Evolutionary conservation across 2,329 filamentous ascomycete species (phyloP).

Genomic region (Didymella pomorum): DNA sequence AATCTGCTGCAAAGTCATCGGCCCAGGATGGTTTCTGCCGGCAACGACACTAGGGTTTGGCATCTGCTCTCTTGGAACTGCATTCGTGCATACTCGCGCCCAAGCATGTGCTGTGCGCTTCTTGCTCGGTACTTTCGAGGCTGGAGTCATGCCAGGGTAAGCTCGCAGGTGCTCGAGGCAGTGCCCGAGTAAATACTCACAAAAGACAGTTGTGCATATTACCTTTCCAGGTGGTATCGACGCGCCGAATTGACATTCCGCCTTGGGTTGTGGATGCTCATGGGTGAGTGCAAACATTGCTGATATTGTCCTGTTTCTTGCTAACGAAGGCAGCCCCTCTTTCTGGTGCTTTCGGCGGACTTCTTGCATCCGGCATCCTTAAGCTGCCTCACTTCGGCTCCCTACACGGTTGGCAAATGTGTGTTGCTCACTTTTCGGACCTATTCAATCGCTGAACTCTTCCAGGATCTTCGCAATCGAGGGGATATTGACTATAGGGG

Average conservation of each 20-base stretch:
- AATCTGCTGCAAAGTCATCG: neutral
- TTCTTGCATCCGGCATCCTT: neutral
- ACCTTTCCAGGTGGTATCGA: neutral
- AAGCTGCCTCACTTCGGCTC: neutral
- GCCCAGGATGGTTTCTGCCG: neutral
- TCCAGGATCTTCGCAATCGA: neutral
- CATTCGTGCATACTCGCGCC: neutral
- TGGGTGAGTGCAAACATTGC: neutral
- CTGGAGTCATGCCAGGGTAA: neutral
- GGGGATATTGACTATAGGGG: neutral
- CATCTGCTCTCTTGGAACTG: neutral
- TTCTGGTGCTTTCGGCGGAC: neutral
- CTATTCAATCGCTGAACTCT: neutral
- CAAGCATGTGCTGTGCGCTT: neutral
- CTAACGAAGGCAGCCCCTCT: neutral
- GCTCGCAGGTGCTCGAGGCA: too few relatives aligned
- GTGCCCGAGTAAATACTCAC: too few relatives aligned
- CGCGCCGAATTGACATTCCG: neutral
- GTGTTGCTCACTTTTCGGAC: neutral
- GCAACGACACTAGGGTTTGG: neutral
- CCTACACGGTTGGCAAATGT: neutral
- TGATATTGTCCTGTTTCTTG: neutral
- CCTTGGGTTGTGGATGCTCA: neutral
- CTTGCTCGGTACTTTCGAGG: neutral
- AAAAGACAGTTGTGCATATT: neutral